Evolutionary conservation across 208 protist genomes (phyloP).

Genomic region (Leishmania guyanensis): DNA sequence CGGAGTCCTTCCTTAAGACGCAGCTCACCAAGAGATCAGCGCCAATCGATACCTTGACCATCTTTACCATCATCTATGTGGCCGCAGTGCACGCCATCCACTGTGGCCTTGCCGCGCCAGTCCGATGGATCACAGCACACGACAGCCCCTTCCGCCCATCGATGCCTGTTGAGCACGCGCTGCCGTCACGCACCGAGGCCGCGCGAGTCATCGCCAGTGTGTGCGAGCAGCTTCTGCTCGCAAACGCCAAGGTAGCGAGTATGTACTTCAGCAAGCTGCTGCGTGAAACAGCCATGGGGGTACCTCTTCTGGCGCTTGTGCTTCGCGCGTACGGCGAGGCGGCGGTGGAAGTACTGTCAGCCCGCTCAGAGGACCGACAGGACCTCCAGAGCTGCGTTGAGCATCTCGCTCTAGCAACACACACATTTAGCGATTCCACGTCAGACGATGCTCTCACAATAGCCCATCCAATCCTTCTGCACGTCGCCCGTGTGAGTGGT

Average conservation of each 20-base stretch:
- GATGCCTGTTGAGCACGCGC: not conserved
- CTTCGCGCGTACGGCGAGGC: constrained; percentile 54
- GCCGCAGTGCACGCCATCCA: constrained; percentile 22
- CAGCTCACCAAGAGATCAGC: not conserved
- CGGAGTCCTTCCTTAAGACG: constrained; percentile 2
- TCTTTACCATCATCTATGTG: constrained; percentile 11
- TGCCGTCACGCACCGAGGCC: not conserved
- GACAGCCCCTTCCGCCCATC: constrained; percentile 14
- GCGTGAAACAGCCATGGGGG: constrained; percentile 20
- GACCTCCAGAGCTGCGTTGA: constrained; percentile 11
- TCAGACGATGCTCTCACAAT: constrained; percentile 11
- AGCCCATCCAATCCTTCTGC: constrained; percentile 29
- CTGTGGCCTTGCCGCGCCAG: constrained; percentile 12
- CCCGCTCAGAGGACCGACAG: not conserved
- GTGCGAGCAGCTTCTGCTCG: constrained; percentile 26
- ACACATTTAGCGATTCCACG: not conserved
- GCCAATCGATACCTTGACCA: not conserved
- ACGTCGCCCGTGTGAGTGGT: constrained; percentile 28
- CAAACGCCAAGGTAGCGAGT: not conserved
- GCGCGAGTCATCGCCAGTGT: constrained; percentile 10
- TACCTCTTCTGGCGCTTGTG: constrained; percentile 44
- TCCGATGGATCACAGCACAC: constrained; percentile 15
- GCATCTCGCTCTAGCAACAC: constrained; percentile 10
- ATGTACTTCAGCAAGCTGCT: constrained; percentile 20
- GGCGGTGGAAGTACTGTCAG: constrained; percentile 11